Base-by-base conservation (phyloP, 1,284 basidiomycete genomes). In the Xerocomus minutiporus region DNA sequence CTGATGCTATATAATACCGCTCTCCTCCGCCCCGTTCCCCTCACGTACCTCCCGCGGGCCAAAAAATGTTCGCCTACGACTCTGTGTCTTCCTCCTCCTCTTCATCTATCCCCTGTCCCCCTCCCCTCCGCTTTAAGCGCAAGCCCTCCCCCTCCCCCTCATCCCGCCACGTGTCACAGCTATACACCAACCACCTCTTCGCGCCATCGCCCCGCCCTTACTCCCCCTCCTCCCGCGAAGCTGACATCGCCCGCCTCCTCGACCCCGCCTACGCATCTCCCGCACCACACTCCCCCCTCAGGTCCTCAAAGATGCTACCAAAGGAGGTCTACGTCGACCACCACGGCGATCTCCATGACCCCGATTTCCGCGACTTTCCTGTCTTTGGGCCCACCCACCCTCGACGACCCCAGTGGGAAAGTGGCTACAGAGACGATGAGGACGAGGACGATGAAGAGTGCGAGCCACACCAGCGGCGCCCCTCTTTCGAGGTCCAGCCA, bases 311-410 rank as follows among this genome's bases (percentile, higher is more conserved):
- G 44, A 61, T 68, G 39, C 51, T 53, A 35, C 59, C 62, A 47
- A 60, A 55, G 53, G 66, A 67, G 49, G 77, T 74, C 52, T 86
- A 83, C 61, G 75, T 83, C 55, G 83, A 85, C 72, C 72, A 73
- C 65, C 72, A 76, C 50, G 84, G 83, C 46, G 78, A 82, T 63
- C 71, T 84, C 17, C 83, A 85, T 64, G 83, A 85, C 65, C 84
- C 83, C 28, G 84, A 85, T 64, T 85, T 77, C 70, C 75, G 82
- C 57, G 75, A 82, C 67, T 85, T 86, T 60, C 83, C 75, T 43
- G 59, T 74, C 20, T 68, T 64, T 50, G 57, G 40, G 52, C 66
- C 54, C 61, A 57, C 63, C 15, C 64, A 59, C 46, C 25, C 54
- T 39, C 59, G 67, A 3, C 52, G 57, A 1, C 48, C 65, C 0